Evolutionary conservation across 805 yeast genomes (phyloP), one percentile per base, ranked within the genome.

Genomic region (Candida verbasci): DNA sequence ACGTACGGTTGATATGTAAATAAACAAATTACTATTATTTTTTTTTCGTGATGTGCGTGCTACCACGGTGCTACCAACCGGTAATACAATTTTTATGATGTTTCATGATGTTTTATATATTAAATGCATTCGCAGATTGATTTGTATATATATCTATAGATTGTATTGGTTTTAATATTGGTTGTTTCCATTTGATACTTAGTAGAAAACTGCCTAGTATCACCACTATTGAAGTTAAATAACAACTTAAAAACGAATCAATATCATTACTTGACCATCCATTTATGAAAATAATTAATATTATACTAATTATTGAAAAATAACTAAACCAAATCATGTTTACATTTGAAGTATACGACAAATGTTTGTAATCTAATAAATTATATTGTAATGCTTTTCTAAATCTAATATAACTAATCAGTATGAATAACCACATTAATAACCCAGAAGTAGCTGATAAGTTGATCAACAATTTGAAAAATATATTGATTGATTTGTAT

Each of bases 301-400:
- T 25, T 20, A 52, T 32, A 38, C 45, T 50, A 15, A 31, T 35
- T 29, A 43, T 41, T 4, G 55, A 45, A 38, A 51, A 45, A 24
- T 24, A 35, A 24, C 34, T 29, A 8, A 15, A 24, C 35, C 35
- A 42, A 16, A 30, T 25, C 31, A 41, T 32, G 4, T 38, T 35
- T 6, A 24, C n/a, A 4, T 14, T 24, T 18, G 42, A 34, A 17
- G 17, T 67, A 78, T 3, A 82, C 58, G 35, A 78, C 81, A 50
- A 68, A 78, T 43, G 82, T 82, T 56, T 73, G 81, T 41, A 71
- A 64, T 68, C 71, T 36, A 77, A 56, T 12, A 82, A 82, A 56
- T 82, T 87, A n/a, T 38, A 42, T 27, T 26, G 8, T 14, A 44
- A 26, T 9, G 29, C 23, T 28, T 30, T 24, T 15, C 37, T 16